A percentile compares a stretch with the other conserved stretches of the same genome.
Evolutionary conservation across 305 asterid genomes (phyloP).

Genomic region (Fraxinus platypoda): DNA sequence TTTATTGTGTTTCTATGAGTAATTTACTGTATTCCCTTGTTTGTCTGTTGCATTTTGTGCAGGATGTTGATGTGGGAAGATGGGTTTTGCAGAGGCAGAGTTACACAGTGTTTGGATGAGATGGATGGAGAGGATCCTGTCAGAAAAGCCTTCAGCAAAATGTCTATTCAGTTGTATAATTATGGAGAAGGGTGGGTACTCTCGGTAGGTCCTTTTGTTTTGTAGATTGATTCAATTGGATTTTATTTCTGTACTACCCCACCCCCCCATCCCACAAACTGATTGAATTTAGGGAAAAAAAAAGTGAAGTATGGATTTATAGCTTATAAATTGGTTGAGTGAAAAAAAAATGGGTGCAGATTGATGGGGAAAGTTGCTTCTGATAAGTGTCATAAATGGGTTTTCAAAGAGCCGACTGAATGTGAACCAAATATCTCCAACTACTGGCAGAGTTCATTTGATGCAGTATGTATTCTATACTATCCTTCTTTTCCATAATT

Average conservation of each 20-base stretch:
- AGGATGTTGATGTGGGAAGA: conserved; percentile 99
- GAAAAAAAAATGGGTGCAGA: not conserved
- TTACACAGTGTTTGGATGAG: conserved; percentile 72
- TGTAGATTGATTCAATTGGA: conserved; percentile 14
- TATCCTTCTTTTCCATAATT: not conserved
- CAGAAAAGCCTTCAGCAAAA: conserved; percentile 97
- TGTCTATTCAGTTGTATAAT: conserved; percentile 98
- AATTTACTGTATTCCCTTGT: not conserved
- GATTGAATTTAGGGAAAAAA: not conserved
- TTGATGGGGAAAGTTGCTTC: not conserved
- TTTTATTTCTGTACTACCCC: conserved; percentile 30
- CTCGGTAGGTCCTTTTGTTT: conserved; percentile 85
- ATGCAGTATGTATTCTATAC: not conserved
- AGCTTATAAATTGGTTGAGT: not conserved
- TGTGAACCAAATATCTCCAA: not conserved
- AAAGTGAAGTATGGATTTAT: not conserved
- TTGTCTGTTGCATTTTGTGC: conserved; percentile 25
- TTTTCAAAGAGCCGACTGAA: not conserved
- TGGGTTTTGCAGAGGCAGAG: conserved; percentile 96
- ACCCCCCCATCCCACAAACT: not conserved
- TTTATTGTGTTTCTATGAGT: not conserved
- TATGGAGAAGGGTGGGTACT: conserved; percentile 99
- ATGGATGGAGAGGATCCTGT: conserved; percentile 90
- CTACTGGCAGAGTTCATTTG: not conserved
- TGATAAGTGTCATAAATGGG: not conserved